phyloP scores from a whole-genome alignment of 108 stramenopile genomes.

The Cyclotella sp. region DNA sequence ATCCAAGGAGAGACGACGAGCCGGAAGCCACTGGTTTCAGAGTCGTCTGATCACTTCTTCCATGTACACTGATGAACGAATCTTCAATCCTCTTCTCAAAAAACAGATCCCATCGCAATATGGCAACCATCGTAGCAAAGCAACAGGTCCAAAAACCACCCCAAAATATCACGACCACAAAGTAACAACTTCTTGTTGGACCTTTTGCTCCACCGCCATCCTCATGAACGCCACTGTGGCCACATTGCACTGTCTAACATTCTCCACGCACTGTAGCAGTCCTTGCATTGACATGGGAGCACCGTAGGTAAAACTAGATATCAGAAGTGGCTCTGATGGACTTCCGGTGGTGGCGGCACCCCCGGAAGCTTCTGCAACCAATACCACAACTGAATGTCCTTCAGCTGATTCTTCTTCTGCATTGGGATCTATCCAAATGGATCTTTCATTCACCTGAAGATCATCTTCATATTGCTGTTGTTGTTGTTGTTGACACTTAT shows the following conservation, averaged over 20 bases:
- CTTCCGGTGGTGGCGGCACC: constrained; percentile 1
- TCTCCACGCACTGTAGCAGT: constrained; percentile 53
- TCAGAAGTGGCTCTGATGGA: constrained; percentile 21
- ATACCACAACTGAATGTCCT: constrained; percentile 47
- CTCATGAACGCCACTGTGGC: constrained; percentile 85
- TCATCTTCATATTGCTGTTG: constrained; percentile 1
- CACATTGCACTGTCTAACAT: constrained; percentile 56
- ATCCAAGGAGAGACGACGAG: too few species aligned
- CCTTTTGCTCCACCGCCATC: constrained; percentile 79
- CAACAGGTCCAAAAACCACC: too few species aligned
- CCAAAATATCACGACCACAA: too few species aligned
- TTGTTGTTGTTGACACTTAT: background rate
- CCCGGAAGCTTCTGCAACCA: constrained; percentile 57
- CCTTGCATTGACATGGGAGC: constrained; percentile 30
- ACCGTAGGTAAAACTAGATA: constrained; percentile 47
- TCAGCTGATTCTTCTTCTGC: constrained; percentile 57
- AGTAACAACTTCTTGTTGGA: constrained; percentile 67
- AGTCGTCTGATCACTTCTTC: too few species aligned
- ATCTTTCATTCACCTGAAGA: too few species aligned
- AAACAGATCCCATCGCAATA: too few species aligned
- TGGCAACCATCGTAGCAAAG: too few species aligned
- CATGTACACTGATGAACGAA: too few species aligned
- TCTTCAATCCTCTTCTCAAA: too few species aligned
- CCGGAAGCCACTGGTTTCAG: too few species aligned
- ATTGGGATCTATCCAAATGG: constrained; percentile 53